Percentiles rank a stretch among this genome's conserved stretches.
phyloP scores from a whole-genome alignment of 2,329 filamentous ascomycete species.

The Amylocarpus encephaloides region DNA sequence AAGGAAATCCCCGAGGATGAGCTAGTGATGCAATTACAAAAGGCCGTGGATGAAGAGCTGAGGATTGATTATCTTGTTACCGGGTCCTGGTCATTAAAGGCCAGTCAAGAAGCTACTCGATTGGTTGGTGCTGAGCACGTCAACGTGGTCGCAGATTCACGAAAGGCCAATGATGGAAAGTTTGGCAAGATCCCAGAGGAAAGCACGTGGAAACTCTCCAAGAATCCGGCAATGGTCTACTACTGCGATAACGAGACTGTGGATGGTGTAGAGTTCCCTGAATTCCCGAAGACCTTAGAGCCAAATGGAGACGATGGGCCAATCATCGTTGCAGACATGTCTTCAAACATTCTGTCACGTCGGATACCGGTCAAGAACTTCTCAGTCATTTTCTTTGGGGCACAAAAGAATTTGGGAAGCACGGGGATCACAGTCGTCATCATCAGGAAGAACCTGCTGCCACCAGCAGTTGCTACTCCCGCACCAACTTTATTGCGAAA shows the following conservation, averaged over 20 bases:
- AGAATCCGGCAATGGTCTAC: constrained; percentile 70
- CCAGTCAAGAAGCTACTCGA: constrained; percentile 72
- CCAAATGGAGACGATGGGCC: constrained; percentile 53
- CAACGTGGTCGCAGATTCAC: constrained; percentile 69
- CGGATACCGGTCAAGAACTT: constrained; percentile 73
- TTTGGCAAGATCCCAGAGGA: constrained; percentile 80
- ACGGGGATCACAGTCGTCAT: constrained; percentile 84
- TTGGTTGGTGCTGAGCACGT: constrained; percentile 72
- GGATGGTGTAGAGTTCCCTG: constrained; percentile 84
- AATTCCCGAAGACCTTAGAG: constrained; percentile 59
- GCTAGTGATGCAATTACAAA: constrained; percentile 51
- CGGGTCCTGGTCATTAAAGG: constrained; percentile 86
- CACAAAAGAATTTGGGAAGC: constrained; percentile 88
- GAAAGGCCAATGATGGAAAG: constrained; percentile 65
- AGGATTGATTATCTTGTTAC: constrained; percentile 85
- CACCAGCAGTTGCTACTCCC: constrained; percentile 59
- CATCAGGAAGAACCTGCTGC: constrained; percentile 72
- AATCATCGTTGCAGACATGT: constrained; percentile 88
- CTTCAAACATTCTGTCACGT: constrained; percentile 84
- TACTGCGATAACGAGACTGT: constrained; percentile 89
- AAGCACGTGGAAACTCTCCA: constrained; percentile 67
- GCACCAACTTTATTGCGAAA: constrained; percentile 63
- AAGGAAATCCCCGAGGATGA: constrained; percentile 47
- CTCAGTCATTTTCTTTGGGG: constrained; percentile 81
- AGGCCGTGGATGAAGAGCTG: constrained; percentile 62